Evolutionary conservation across 139 green algal genomes (phyloP).

Genomic region (Gonium pectorale): DNA sequence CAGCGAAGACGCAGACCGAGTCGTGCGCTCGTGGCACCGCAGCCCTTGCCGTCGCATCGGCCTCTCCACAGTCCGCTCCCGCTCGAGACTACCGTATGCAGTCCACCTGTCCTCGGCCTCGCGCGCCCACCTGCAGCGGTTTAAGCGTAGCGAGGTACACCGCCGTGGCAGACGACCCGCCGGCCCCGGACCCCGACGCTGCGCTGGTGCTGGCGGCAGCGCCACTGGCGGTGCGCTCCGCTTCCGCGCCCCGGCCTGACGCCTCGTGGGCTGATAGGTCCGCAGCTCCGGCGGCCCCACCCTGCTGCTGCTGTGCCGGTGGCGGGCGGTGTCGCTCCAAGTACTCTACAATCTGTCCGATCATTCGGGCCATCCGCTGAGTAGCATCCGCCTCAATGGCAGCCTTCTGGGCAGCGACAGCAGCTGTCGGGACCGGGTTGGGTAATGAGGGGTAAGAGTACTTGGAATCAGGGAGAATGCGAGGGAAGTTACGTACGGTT

Average conservation of each 20-base stretch:
- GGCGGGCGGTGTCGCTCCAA: not conserved
- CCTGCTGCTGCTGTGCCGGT: not conserved
- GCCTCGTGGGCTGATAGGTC: too few relatives aligned
- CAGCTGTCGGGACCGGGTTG: too few relatives aligned
- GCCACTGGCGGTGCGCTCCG: conserved; percentile 20
- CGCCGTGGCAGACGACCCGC: too few relatives aligned
- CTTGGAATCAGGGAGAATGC: too few relatives aligned
- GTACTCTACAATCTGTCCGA: conserved; percentile 6
- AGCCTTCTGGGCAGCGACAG: conserved; percentile 1
- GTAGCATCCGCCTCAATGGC: conserved; percentile 35
- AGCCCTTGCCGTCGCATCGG: too few relatives aligned
- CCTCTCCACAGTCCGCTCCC: too few relatives aligned
- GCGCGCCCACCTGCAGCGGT: conserved; percentile 49
- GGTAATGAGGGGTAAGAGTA: too few relatives aligned
- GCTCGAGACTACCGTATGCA: too few relatives aligned
- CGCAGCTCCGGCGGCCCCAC: not conserved
- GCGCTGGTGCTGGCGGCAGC: not conserved
- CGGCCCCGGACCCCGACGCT: not conserved
- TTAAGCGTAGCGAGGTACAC: conserved; percentile 19
- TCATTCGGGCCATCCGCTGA: conserved; percentile 7
- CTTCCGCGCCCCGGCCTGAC: not conserved
- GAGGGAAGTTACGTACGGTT: too few relatives aligned
- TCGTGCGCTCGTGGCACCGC: too few relatives aligned
- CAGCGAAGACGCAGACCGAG: too few relatives aligned
- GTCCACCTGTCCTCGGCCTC: too few relatives aligned